Base-by-base conservation (phyloP, 257 asterid species). In the Solanum rostratum region DNA sequence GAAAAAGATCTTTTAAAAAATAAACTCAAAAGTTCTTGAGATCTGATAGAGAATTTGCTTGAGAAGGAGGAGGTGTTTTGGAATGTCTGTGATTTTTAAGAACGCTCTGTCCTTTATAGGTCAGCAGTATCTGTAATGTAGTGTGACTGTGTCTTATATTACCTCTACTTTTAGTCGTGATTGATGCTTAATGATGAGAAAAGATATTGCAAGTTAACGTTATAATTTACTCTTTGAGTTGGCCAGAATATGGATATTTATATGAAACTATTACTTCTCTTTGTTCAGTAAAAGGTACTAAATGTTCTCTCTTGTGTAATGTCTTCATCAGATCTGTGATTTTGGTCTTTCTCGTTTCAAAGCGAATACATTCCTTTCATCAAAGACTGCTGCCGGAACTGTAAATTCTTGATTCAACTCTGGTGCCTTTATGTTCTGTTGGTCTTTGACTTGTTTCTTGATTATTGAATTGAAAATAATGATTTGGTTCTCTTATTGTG, bases 341-440 rank as follows among this genome's bases (percentile, higher is more conserved):
- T 96, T 96, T 91, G 99, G 98, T 57, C 99, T 96, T 85, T 96
- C 99, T 82, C 97, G 99, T 66, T 87, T 95, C 46, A 96, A 96
- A 90, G 97, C 95, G 60, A 93, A 93, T 88, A 96, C 99, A 76
- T 96, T 94, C 88, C 97, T 96, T 87, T 94, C 99, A 22, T 96
- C 99, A 78, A 96, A 96, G 89, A 94, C 98, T 79, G 97, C 95
- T 89, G 99, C 98, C 81, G 99, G 99, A 90, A 96, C 99, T 79
- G 99, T 96, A 89, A 92, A 97, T 91, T 84, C 46, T 74, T 78
- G 30, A 84, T 73, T 84, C 71, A 83, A 55, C 86, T 82, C 89
- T 70, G 82, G 33, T 87, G 87, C 85, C 84, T 83, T 63, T 63
- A 20, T 7, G 29, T 37, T 49, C 63, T 78, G 82, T 49, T 78